phyloP scores from a whole-genome alignment of 176 grass and related monocot genomes.

The Sorghum bicolor region DNA sequence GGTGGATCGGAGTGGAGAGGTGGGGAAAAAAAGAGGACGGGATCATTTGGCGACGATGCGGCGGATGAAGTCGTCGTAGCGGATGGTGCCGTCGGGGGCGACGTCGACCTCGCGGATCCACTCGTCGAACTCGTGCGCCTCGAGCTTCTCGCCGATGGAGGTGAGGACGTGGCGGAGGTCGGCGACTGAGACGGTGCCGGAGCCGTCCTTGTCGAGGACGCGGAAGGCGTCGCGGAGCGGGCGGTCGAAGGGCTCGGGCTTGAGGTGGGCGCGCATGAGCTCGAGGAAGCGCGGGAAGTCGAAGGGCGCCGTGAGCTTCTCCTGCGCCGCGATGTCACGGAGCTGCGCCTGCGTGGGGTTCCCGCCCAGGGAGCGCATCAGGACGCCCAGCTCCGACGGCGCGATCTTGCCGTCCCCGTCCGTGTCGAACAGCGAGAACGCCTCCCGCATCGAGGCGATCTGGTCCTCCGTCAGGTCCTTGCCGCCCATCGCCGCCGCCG shows the following conservation, averaged over 20 bases:
- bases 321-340: conserved; percentile 62
- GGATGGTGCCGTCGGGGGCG: conserved; percentile 79
- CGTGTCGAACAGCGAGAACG: conserved; percentile 92
- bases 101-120: conserved; percentile 98
- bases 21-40: rapidly evolving
- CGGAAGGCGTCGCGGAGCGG: conserved; percentile 92
- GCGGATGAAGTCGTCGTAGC: conserved; percentile 96
- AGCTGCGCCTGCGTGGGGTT: conserved; percentile 96
- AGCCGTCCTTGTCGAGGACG: conserved; percentile 97
- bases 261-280: conserved; percentile 78
- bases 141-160: conserved; percentile 96
- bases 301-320: conserved; percentile 79
- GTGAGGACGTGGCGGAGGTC: conserved; percentile 96
- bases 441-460: conserved; percentile 92
- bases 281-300: conserved; percentile 92
- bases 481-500: conserved; percentile 52
- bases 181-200: conserved; percentile 76
- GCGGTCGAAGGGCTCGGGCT: conserved; percentile 84
- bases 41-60: conserved; percentile 88
- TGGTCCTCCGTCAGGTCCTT: conserved; percentile 85
- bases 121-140: conserved; percentile 94
- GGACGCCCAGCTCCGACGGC: conserved; percentile 83
- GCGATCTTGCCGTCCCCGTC: conserved; percentile 92
- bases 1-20: not conserved
- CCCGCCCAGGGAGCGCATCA: conserved; percentile 87